Conservation (phyloP, 2,329 filamentous ascomycete species). For the Bipolaris victoriae region DNA sequence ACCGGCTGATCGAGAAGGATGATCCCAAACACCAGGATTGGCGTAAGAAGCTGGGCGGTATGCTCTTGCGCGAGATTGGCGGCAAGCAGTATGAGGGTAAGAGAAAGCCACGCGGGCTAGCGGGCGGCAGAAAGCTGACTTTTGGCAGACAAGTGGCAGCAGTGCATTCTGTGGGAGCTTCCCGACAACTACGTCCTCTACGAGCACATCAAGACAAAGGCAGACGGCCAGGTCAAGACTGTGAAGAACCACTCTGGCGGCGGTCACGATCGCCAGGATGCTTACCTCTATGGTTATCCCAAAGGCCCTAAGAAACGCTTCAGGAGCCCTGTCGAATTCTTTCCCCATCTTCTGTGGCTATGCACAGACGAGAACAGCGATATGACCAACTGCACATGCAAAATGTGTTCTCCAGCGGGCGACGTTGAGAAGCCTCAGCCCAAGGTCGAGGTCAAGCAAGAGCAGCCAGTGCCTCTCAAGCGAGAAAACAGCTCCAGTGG, state of each 20-base stretch:
- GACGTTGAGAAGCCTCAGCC: constrained; percentile 49
- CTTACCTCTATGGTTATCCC: constrained; percentile 66
- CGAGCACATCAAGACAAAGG: constrained; percentile 63
- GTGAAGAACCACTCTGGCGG: constrained; percentile 58
- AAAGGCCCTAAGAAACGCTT: constrained; percentile 63
- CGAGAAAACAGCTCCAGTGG: constrained; percentile 31
- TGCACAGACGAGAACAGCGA: constrained; percentile 60
- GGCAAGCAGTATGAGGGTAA: constrained; percentile 43
- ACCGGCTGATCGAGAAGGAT: constrained; percentile 57
- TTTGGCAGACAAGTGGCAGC: constrained; percentile 45
- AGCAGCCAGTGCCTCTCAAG: constrained; percentile 31
- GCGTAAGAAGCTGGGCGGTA: constrained; percentile 64
- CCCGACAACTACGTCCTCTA: constrained; percentile 64
- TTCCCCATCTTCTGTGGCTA: constrained; percentile 65
- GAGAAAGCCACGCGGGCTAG: neutral
- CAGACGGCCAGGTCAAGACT: constrained; percentile 55
- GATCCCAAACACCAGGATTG: constrained; percentile 63
- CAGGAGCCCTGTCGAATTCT: constrained; percentile 65
- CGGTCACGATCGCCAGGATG: constrained; percentile 62
- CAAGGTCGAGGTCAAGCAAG: constrained; percentile 32
- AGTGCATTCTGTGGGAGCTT: constrained; percentile 60
- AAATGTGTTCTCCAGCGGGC: constrained; percentile 59
- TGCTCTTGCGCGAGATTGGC: constrained; percentile 60
- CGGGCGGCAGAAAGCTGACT: constrained; percentile 36
- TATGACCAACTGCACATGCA: constrained; percentile 62